Evolutionary conservation across 116 monocot species (phyloP).

Genomic region (Papilionanthe hybrid): DNA sequence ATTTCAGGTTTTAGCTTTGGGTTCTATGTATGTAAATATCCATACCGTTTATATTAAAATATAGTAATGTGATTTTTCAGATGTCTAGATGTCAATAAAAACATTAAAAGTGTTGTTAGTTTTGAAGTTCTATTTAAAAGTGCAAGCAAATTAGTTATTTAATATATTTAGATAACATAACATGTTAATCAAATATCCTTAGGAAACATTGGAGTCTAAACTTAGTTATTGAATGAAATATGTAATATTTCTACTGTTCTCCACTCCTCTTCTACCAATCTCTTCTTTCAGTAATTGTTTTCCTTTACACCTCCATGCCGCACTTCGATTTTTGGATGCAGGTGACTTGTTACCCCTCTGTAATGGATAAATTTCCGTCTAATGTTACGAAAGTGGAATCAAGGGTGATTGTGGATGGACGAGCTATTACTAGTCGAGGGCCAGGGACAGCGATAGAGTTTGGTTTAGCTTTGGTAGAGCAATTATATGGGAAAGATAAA

Average conservation of each 20-base stretch:
- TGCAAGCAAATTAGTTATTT: background rate
- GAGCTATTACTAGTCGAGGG: slow-evolving; percentile 64
- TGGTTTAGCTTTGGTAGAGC: slow-evolving; percentile 63
- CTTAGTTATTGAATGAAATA: background rate
- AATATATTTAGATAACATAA: background rate
- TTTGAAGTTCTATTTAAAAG: too few species aligned
- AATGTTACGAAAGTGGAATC: slow-evolving; percentile 52
- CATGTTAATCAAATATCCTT: too few species aligned
- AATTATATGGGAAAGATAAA: slow-evolving; percentile 79
- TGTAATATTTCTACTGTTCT: background rate
- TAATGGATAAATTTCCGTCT: slow-evolving; percentile 72
- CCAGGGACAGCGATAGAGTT: slow-evolving; percentile 85
- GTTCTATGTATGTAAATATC: too few species aligned
- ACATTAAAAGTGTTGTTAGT: too few species aligned
- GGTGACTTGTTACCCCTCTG: slow-evolving; percentile 81
- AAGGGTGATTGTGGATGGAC: slow-evolving; percentile 69
- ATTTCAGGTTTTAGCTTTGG: too few species aligned
- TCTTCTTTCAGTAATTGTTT: background rate
- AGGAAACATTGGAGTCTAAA: background rate
- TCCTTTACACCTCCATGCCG: background rate
- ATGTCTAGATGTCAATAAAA: too few species aligned
- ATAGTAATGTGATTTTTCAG: too few species aligned
- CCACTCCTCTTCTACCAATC: background rate
- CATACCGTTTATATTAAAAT: too few species aligned
- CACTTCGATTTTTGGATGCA: slow-evolving; percentile 8